These are phyloP conservation scores for Claviceps cyperi DNA, from an alignment of 2,329 filamentous ascomycete genomes.

Conservation along the genomic window DNA sequence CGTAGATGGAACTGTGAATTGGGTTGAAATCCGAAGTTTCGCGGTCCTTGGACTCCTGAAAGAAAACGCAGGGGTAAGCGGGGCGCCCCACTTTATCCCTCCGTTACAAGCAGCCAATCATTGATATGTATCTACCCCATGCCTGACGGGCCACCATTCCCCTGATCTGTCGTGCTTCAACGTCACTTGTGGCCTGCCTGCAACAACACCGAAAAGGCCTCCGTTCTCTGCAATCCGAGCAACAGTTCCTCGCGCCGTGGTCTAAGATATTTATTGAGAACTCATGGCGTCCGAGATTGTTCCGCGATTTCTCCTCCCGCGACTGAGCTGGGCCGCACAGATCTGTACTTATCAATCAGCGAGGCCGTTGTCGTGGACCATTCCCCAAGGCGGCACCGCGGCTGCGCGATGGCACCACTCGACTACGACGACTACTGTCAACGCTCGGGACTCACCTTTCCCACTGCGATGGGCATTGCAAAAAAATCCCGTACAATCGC, in stretches of 20 bases:
- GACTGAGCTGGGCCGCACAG: conserved; percentile 35
- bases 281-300: conserved; percentile 24
- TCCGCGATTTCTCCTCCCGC: conserved; percentile 39
- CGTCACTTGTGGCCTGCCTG: background rate
- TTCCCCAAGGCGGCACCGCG: conserved; percentile 8
- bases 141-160: no score
- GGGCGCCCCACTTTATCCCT: no score
- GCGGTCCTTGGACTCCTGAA: no score
- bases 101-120: no score
- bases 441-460: background rate
- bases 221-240: no score
- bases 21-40: no score
- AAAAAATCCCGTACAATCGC: conserved; percentile 15
- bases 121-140: no score
- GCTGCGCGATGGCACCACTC: conserved; percentile 2
- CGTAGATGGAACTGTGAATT: no score
- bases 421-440: background rate
- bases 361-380: conserved; percentile 11
- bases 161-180: background rate
- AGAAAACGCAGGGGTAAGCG: no score
- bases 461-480: conserved; percentile 2
- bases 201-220: conserved; percentile 7
- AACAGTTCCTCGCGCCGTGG: background rate
- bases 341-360: conserved; percentile 12
- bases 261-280: conserved; percentile 3